A percentile compares a stretch with the other conserved stretches of the same genome.
These are phyloP conservation scores for Kodamaea sagamina DNA, from an alignment of 805 yeast species.

Conservation along the genomic window DNA sequence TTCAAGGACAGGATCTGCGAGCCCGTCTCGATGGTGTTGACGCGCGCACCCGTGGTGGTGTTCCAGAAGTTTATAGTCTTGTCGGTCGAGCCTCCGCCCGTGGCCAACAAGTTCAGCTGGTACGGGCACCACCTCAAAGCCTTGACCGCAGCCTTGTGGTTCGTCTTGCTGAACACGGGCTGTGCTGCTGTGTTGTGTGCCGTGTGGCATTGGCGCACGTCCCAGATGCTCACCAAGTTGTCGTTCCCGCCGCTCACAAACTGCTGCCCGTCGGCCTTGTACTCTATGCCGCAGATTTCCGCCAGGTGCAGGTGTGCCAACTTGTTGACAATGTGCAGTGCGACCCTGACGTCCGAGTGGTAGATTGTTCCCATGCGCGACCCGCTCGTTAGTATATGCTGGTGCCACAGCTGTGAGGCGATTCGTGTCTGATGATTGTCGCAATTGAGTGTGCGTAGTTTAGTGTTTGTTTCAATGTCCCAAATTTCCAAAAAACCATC, in stretches of 20 bases:
- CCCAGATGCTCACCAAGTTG: conserved; percentile 92
- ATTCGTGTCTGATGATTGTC: conserved; percentile 66
- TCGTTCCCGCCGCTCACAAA: conserved; percentile 95
- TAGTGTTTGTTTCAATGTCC: conserved; percentile 81
- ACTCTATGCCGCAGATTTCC: conserved; percentile 90
- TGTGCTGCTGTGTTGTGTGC: conserved; percentile 19
- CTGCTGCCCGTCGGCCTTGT: conserved; percentile 81
- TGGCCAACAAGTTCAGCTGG: conserved; percentile 78
- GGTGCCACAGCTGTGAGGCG: conserved; percentile 83
- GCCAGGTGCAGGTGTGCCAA: conserved; percentile 62
- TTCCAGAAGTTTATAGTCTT: conserved; percentile 93
- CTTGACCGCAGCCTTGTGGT: conserved; percentile 92
- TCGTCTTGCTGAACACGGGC: conserved; percentile 74
- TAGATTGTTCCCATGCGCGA: conserved; percentile 80
- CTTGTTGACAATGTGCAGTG: conserved; percentile 68
- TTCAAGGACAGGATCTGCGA: conserved; percentile 91
- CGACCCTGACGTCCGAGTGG: conserved; percentile 87
- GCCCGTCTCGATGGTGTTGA: conserved; percentile 85
- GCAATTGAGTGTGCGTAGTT: conserved; percentile 75
- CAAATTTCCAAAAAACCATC: conserved; percentile 89
- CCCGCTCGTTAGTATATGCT: conserved; percentile 81
- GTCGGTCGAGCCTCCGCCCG: conserved; percentile 96
- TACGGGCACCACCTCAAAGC: conserved; percentile 95
- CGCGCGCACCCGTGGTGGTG: conserved; percentile 82
- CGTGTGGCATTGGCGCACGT: conserved; percentile 52